Evolutionary conservation across 371 early-diverging fungal species (phyloP).

Genomic region (Rhizomucor pusillus): DNA sequence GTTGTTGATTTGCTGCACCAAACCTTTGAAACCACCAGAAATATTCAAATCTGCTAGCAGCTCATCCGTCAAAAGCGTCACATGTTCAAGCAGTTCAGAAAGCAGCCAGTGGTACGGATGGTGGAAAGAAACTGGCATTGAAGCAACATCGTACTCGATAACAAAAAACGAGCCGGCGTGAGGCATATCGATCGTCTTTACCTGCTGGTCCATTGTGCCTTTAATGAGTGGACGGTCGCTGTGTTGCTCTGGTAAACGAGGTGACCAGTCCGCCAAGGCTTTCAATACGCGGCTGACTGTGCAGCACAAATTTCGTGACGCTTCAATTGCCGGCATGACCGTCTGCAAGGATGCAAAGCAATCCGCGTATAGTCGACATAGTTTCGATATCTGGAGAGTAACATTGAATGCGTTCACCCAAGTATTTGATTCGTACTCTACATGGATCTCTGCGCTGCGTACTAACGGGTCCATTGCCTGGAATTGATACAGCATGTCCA

Average conservation of each 20-base stretch:
- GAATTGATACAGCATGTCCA: conserved; percentile 79
- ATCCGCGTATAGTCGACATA: conserved; percentile 74
- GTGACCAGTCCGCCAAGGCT: conserved; percentile 54
- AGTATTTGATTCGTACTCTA: conserved; percentile 87
- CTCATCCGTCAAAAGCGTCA: conserved; percentile 57
- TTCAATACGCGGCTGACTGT: conserved; percentile 45
- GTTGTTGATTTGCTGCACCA: conserved; percentile 35
- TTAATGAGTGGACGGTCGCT: conserved; percentile 13
- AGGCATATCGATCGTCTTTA: conserved; percentile 25
- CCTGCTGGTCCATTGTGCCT: conserved; percentile 25
- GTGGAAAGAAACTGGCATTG: conserved; percentile 79
- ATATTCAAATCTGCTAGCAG: conserved; percentile 52
- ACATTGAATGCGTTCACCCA: conserved; percentile 92
- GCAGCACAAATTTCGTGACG: conserved; percentile 30
- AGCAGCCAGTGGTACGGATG: conserved; percentile 93
- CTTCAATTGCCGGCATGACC: conserved; percentile 10
- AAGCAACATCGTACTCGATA: conserved; percentile 64
- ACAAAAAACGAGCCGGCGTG: conserved; percentile 41
- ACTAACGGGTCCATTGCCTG: conserved; percentile 91
- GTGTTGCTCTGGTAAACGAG: conserved; percentile 31
- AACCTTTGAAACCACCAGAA: conserved; percentile 48
- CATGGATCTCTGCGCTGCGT: conserved; percentile 72
- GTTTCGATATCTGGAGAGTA: conserved; percentile 75
- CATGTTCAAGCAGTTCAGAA: conserved; percentile 72
- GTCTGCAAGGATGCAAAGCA: conserved; percentile 49